Evolutionary conservation across 768 basidiomycete genomes (phyloP), one percentile per base, ranked within the genome.

Genomic region (Leccinum truebloodii): DNA sequence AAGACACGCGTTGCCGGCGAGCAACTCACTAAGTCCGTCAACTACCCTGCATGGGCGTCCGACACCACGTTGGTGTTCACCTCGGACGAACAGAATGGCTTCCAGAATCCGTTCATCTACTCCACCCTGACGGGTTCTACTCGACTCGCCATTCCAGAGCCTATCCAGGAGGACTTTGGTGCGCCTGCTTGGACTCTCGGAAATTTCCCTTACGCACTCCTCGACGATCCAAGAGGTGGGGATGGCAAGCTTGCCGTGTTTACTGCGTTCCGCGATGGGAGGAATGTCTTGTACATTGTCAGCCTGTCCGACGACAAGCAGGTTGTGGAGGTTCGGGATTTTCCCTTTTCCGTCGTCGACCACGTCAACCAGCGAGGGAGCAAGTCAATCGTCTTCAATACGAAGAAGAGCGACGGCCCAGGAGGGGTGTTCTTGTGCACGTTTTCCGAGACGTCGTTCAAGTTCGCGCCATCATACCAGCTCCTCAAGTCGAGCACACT

Each of bases 61-160:
- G 76, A 86, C 63, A 79, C 83, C 32, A 78, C 72, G 4, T 75
- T 92, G 41, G 74, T 88, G 51, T 91, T 86, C 73, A 84, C 86
- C 7, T 81, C 78, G 34, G 90, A 93, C 63, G 76, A 78, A 57
- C 28, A 60, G 28, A 82, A 83, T 16, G 88, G 87, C 0, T 92
- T 30, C 28, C 28, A 30, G 28, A 30, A 30, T 30, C 28, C 28
- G 28, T 30, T 30, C 80, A 78, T 67, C 24, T 86, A 82, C 71
- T 74, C 77, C 46, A 63, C 79, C 26, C 26, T 63, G 3, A 67
- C 75, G 5, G 73, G 74, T 16, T 70, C 73, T 10, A 51, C 57
- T 22, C 59, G 52, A 22, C 79, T 69, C 13, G 67, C 62, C 24
- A 56, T 88, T 39, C 63, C 76, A 3, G 54, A 68, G 32, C 75